These are phyloP conservation scores for Fragilaria radians DNA, from an alignment of 108 stramenopile species.

Conservation along the genomic window DNA sequence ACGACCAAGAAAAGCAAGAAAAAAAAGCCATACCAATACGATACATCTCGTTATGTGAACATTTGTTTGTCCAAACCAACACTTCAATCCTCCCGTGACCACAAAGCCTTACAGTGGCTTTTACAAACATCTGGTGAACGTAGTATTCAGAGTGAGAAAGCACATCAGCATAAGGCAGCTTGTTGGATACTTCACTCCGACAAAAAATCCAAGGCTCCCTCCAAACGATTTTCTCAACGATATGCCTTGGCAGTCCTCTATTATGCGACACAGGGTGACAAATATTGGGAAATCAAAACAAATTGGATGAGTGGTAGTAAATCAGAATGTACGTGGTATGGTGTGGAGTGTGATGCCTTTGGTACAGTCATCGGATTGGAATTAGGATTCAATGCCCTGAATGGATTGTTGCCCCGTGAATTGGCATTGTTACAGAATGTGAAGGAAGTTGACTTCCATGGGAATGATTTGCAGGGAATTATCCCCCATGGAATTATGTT, in stretches of 20 bases:
- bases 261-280: constrained; percentile 34
- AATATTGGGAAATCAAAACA: constrained; percentile 13
- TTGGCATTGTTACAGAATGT: constrained; percentile 31
- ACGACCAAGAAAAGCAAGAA: too few species aligned
- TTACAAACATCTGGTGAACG: neutral
- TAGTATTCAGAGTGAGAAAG: neutral
- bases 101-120: neutral
- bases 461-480: constrained; percentile 47
- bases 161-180: constrained; percentile 44
- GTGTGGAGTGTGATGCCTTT: constrained; percentile 31
- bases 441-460: constrained; percentile 49
- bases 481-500: constrained; percentile 33
- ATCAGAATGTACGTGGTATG: constrained; percentile 51
- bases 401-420: constrained; percentile 49
- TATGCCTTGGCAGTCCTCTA: constrained; percentile 43
- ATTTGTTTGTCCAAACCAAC: neutral
- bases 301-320: constrained; percentile 45
- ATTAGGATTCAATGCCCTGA: constrained; percentile 40
- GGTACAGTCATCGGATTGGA: constrained; percentile 27
- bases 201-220: constrained; percentile 3
- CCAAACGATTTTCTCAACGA: constrained; percentile 26
- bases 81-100: neutral
- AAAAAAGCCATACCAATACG: neutral
- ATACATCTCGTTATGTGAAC: neutral
- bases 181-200: constrained; percentile 50